Percentiles rank a stretch among this genome's conserved stretches.
Evolutionary conservation across 2,329 filamentous ascomycete species (phyloP).

Genomic region (Trichoderma citrinoviride): DNA sequence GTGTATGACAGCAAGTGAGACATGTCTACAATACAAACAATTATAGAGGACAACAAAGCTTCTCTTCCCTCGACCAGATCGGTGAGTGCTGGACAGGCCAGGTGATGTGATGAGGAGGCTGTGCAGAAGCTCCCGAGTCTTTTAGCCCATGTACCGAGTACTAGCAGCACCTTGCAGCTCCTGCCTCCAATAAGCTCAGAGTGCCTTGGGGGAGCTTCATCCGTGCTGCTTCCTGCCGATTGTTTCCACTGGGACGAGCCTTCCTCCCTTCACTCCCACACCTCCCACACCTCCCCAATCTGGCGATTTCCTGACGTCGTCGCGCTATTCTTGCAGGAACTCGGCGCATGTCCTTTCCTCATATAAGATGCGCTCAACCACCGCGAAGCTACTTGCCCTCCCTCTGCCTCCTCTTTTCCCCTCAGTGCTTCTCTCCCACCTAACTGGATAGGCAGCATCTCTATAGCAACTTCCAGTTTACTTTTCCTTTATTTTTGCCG

Average conservation of each 20-base stretch:
- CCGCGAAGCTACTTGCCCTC: not conserved
- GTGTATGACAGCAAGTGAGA: not conserved
- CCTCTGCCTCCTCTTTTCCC: not conserved
- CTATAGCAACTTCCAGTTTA: not conserved
- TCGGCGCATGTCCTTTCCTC: not conserved
- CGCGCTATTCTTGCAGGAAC: not conserved
- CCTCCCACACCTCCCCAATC: not conserved
- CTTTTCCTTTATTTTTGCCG: not conserved
- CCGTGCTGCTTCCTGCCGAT: not conserved
- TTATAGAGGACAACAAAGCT: not conserved
- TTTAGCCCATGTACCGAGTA: not conserved
- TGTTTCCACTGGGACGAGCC: not conserved
- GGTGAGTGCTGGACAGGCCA: slow-evolving; percentile 2
- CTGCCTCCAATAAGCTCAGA: not conserved
- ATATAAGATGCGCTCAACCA: slow-evolving; percentile 11
- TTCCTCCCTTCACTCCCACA: not conserved
- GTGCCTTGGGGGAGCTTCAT: not conserved
- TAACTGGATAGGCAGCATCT: not conserved
- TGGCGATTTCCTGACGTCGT: not conserved
- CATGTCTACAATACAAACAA: not conserved
- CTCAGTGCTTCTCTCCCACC: not conserved
- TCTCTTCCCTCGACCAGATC: not conserved
- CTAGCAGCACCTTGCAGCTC: not conserved
- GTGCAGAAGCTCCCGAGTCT: slow-evolving; percentile 1
- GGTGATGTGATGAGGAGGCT: slow-evolving; percentile 13